phyloP scores from a whole-genome alignment of 257 asterid species.

The Thymus mandschuricus region DNA sequence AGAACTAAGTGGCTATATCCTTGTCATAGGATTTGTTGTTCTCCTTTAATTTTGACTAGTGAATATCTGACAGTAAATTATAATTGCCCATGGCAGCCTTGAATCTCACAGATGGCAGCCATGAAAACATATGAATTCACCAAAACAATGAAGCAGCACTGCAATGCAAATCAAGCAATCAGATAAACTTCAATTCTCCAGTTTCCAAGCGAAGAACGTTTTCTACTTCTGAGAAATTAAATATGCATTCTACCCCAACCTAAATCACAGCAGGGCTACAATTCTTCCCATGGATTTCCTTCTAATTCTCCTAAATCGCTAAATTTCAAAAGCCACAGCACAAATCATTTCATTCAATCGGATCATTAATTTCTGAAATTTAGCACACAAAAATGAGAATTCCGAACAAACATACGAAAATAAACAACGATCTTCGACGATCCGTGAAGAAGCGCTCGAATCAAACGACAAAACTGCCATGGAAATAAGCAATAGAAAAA shows the following conservation, averaged over 20 bases:
- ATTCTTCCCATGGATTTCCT: not conserved
- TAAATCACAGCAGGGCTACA: not conserved
- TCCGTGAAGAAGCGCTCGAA: no score
- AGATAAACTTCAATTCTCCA: not conserved
- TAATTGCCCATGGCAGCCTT: no score
- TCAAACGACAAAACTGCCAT: not conserved
- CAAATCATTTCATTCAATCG: not conserved
- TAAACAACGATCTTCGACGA: not conserved
- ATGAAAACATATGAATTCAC: not conserved
- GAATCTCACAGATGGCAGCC: no score
- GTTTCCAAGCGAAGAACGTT: no score
- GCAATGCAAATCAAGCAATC: not conserved
- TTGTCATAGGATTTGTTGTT: no score
- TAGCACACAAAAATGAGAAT: not conserved
- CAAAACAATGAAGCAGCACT: not conserved
- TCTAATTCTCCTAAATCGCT: not conserved
- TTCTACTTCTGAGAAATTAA: not conserved
- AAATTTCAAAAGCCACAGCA: conserved; percentile 2
- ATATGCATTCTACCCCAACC: not conserved
- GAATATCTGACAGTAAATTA: no score
- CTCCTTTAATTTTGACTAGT: no score
- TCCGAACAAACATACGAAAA: not conserved
- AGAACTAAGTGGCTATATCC: no score
- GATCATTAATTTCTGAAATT: not conserved
- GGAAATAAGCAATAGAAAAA: not conserved